Base-by-base conservation (phyloP, 495 filamentous ascomycete species). In the Trichoderma erinaceum region DNA sequence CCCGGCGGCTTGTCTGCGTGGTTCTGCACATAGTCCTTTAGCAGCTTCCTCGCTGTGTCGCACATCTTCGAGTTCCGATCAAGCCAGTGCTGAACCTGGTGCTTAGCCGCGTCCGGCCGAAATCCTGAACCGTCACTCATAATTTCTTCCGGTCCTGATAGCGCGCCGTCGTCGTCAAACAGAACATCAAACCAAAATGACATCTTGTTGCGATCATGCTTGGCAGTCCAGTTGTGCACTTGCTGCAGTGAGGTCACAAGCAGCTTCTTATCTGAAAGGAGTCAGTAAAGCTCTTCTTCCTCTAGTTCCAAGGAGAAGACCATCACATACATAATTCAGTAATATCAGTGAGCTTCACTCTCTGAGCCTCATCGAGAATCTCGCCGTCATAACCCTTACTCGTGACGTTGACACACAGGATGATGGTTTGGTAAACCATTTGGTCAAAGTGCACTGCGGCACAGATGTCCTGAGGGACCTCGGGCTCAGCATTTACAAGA, bases 161-260 rank as follows among this genome's bases (percentile, higher is more conserved):
- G 23, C 23, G 43, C 44, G 32, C 63, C 46, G 21, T 87, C 74
- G 73, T 89, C 86, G 38, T 91, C 90, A 73, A 93, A 94, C 1
- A 97, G 81, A 73, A 85, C 80, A 46, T 92, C 90, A 50, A 92
- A 82, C 93, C 93, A 97, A 35, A 97, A 89, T 3, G 91, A 83
- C 81, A 96, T 89, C 79, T 97, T 97, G 66, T 91, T 89, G 41
- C 90, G 85, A 76, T 97, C 93, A 67, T 97, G 96, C 71, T 92
- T 90, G 78, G 92, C 91, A 35, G 93, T 90, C 77, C 94, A 90
- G 72, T 97, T 97, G 74, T 97, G 92, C 35, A 93, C 85, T 73
- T 94, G 92, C 76, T 97, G 93, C 15, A 97, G 83, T 65, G 90
- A 90, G 0, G 91, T 95, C 27, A 96, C 92, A 35, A 97, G 82